These are phyloP conservation scores for Pichia sp. DNA, from an alignment of 1,139 yeast genomes.

Conservation along the genomic window DNA sequence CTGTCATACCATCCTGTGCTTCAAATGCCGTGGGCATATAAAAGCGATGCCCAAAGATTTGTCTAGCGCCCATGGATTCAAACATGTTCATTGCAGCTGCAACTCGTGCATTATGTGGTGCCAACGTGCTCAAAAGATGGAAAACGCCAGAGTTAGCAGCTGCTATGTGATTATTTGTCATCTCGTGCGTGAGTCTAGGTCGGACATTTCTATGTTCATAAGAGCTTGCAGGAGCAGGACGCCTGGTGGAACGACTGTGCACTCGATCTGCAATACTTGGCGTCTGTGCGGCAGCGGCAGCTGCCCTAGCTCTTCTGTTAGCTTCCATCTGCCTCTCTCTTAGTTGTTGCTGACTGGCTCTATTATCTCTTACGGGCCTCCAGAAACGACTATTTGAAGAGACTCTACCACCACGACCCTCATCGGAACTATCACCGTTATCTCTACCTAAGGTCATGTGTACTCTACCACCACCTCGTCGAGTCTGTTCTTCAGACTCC, in stretches of 20 bases:
- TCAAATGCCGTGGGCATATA: too few relatives aligned
- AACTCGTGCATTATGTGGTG: too few relatives aligned
- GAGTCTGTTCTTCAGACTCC: conserved; percentile 3
- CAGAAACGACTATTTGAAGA: too few relatives aligned
- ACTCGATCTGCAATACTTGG: conserved; percentile 2
- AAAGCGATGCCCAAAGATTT: too few relatives aligned
- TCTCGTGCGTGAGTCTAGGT: conserved; percentile 1
- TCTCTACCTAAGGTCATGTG: background rate
- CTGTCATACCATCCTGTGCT: too few relatives aligned
- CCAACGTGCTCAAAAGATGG: conserved; percentile 7
- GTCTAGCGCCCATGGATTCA: too few relatives aligned
- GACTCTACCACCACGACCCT: background rate
- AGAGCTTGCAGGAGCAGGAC: too few relatives aligned
- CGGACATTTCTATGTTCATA: background rate
- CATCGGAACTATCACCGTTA: background rate
- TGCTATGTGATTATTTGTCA: background rate
- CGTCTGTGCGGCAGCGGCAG: conserved; percentile 1
- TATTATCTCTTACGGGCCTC: too few relatives aligned
- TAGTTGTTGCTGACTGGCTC: conserved; percentile 1
- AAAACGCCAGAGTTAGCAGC: background rate
- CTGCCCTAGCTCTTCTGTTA: conserved; percentile 8
- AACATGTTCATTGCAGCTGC: too few relatives aligned
- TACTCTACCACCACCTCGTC: conserved; percentile 5
- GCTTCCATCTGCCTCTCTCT: conserved; percentile 6
- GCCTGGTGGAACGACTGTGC: too few relatives aligned